Conservation (phyloP, 2,329 filamentous ascomycete genomes). For the Massarina eburnea region DNA sequence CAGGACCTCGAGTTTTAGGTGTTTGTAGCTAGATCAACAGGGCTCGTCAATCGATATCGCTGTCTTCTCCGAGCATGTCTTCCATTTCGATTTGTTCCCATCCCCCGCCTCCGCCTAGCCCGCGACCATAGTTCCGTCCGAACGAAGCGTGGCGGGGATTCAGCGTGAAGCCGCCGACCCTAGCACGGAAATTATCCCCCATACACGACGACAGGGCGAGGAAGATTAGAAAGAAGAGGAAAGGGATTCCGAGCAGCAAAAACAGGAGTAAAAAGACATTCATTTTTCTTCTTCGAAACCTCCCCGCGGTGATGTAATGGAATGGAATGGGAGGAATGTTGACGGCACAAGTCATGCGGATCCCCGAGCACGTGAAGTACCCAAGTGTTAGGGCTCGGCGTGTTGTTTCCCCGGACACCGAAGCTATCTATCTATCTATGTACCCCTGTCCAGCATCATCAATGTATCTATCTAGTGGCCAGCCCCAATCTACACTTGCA, state of each 20-base stretch:
- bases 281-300: no score
- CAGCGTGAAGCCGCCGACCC: slow-evolving; percentile 44
- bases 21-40: not conserved
- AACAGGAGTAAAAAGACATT: slow-evolving; percentile 35
- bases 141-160: slow-evolving; percentile 52
- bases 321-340: not conserved
- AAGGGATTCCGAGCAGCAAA: slow-evolving; percentile 38
- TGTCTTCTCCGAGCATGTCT: slow-evolving; percentile 56
- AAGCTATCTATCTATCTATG: no score
- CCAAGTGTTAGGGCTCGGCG: not conserved
- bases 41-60: slow-evolving; percentile 18
- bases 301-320: slow-evolving; percentile 10
- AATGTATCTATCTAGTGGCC: no score
- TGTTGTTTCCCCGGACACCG: slow-evolving; percentile 6
- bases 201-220: slow-evolving; percentile 59
- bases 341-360: slow-evolving; percentile 15
- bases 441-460: slow-evolving; percentile 2
- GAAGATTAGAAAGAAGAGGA: slow-evolving; percentile 48
- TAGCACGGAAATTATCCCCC: slow-evolving; percentile 54
- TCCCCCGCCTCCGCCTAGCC: slow-evolving; percentile 56
- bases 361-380: slow-evolving; percentile 18
- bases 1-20: slow-evolving; percentile 67
- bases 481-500: no score
- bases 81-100: slow-evolving; percentile 67
- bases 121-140: slow-evolving; percentile 58